Evolutionary conservation across 169 alveolate genomes (phyloP).

Genomic region (Haemoproteus tartakovskyi): DNA sequence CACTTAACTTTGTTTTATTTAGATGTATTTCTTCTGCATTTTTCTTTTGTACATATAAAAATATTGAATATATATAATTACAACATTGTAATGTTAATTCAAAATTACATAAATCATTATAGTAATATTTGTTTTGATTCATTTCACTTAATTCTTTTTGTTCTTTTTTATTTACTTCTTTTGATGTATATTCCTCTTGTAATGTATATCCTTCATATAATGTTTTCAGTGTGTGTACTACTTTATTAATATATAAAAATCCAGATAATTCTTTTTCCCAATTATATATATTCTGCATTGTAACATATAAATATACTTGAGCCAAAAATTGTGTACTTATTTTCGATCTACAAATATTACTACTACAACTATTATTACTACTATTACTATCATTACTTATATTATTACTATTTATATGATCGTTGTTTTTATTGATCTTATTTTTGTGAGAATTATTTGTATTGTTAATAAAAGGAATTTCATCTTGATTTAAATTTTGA

Average conservation of each 20-base stretch:
- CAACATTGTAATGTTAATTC: constrained; percentile 28
- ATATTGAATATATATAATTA: constrained; percentile 15
- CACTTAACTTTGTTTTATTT: neutral
- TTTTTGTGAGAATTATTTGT: neutral
- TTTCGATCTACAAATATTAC: no score
- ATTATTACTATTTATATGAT: no score
- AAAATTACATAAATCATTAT: constrained; percentile 11
- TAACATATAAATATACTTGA: constrained; percentile 33
- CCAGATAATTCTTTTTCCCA: constrained; percentile 25
- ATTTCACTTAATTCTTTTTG: neutral
- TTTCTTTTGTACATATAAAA: constrained; percentile 3
- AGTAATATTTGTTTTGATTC: constrained; percentile 1
- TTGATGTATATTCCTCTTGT: neutral
- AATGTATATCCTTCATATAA: neutral
- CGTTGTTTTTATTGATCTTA: constrained; percentile 7
- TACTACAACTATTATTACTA: no score
- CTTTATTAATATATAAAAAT: constrained; percentile 16
- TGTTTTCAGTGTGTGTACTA: constrained; percentile 23
- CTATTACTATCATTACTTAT: no score
- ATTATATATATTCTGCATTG: constrained; percentile 5
- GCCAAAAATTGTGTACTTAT: constrained; percentile 22
- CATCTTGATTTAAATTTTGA: no score
- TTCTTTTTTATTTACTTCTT: neutral
- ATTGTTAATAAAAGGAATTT: neutral
- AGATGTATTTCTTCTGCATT: no score